These are phyloP conservation scores for Daldinia vernicosa DNA, from an alignment of 495 filamentous ascomycete genomes.

Conservation along the genomic window DNA sequence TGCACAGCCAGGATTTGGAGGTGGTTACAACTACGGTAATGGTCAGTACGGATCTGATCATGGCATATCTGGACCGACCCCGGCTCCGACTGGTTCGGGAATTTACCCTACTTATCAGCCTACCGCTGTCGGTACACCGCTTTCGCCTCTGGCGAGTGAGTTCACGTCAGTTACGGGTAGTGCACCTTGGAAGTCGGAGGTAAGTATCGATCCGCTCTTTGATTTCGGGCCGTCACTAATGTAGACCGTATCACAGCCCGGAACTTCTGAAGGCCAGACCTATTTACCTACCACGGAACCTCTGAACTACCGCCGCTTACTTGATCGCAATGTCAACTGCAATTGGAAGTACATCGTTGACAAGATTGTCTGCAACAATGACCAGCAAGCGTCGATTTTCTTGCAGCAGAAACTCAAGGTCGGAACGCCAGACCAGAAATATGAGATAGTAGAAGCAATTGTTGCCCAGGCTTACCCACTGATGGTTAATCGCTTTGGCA, in stretches of 20 bases:
- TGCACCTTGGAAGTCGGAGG: slow-evolving; percentile 63
- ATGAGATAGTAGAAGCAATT: slow-evolving; percentile 95
- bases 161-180: slow-evolving; percentile 64
- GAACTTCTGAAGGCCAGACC: slow-evolving; percentile 69
- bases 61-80: slow-evolving; percentile 44
- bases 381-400: slow-evolving; percentile 98
- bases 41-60: slow-evolving; percentile 50
- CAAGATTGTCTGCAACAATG: slow-evolving; percentile 99
- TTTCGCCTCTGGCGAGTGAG: slow-evolving; percentile 86
- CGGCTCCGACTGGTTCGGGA: slow-evolving; percentile 53
- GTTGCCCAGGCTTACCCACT: slow-evolving; percentile 93
- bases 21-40: slow-evolving; percentile 34
- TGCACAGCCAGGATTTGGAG: slow-evolving; percentile 23
- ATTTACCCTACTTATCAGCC: slow-evolving; percentile 72
- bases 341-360: slow-evolving; percentile 99
- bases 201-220: slow-evolving; percentile 41
- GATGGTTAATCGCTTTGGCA: slow-evolving; percentile 98
- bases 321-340: slow-evolving; percentile 95
- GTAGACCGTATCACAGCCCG: slow-evolving; percentile 43
- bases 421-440: slow-evolving; percentile 93
- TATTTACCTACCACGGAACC: slow-evolving; percentile 90
- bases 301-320: slow-evolving; percentile 94
- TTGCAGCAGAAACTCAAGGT: slow-evolving; percentile 99
- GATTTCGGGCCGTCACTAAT: slow-evolving; percentile 16
- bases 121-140: slow-evolving; percentile 76